These are phyloP conservation scores for Aureobasidium sp. DNA, from an alignment of 2,329 filamentous ascomycete genomes.

Conservation along the genomic window DNA sequence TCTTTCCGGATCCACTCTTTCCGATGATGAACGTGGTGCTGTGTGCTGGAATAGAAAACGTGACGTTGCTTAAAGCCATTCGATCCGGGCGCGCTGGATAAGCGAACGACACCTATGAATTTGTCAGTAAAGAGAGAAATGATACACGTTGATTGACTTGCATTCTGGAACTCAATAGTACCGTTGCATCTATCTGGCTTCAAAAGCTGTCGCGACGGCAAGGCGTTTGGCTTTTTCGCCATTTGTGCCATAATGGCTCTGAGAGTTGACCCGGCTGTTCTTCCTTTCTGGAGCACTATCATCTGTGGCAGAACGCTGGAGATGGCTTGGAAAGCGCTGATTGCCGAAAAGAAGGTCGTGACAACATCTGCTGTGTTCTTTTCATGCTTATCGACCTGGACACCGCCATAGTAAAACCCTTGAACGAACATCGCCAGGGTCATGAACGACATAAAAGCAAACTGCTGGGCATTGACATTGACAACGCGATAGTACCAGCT, in stretches of 20 bases:
- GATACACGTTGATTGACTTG: slow-evolving; percentile 33
- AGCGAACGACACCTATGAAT: slow-evolving; percentile 63
- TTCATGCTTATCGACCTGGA: slow-evolving; percentile 55
- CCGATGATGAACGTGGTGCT: slow-evolving; percentile 77
- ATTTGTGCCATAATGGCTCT: slow-evolving; percentile 37
- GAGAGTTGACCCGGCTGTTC: slow-evolving; percentile 62
- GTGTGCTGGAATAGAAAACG: slow-evolving; percentile 55
- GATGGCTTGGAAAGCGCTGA: slow-evolving; percentile 69
- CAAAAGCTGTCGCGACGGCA: slow-evolving; percentile 19
- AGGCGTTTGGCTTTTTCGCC: slow-evolving; percentile 20
- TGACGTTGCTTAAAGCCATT: slow-evolving; percentile 53
- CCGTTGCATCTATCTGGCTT: slow-evolving; percentile 48
- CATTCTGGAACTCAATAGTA: slow-evolving; percentile 62
- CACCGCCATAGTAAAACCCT: slow-evolving; percentile 81
- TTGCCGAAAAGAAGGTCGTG: slow-evolving; percentile 76
- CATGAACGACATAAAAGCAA: slow-evolving; percentile 66
- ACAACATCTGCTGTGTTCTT: slow-evolving; percentile 61
- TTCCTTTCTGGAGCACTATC: slow-evolving; percentile 71
- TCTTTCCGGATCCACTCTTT: slow-evolving; percentile 85
- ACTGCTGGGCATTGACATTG: slow-evolving; percentile 61
- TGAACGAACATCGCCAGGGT: slow-evolving; percentile 74
- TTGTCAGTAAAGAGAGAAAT: not conserved
- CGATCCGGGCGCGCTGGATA: slow-evolving; percentile 63
- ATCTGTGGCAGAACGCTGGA: slow-evolving; percentile 70
- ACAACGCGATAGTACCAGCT: slow-evolving; percentile 62